Percentiles rank a stretch among this genome's conserved stretches.
Conservation (phyloP, 768 basidiomycete species). For the Guyanaporus albipodus region DNA sequence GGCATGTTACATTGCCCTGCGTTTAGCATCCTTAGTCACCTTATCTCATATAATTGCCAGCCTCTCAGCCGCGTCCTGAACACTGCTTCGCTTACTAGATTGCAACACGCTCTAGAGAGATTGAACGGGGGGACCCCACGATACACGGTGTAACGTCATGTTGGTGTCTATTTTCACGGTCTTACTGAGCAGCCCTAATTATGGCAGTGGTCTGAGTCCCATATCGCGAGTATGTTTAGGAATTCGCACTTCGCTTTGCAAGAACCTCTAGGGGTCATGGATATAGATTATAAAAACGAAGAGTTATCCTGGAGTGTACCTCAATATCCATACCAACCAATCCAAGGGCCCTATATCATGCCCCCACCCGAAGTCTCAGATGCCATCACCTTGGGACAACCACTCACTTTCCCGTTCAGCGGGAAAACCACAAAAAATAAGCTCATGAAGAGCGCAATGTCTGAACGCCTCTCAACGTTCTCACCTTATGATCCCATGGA, state of each 20-base stretch:
- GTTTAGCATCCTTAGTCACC: not conserved
- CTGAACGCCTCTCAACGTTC: conserved; percentile 34
- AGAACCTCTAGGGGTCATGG: conserved; percentile 5
- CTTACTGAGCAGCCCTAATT: not conserved
- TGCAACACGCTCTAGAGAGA: not conserved
- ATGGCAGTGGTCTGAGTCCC: not conserved
- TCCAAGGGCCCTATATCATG: conserved; percentile 13
- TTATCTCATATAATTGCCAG: not conserved
- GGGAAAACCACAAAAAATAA: conserved; percentile 29
- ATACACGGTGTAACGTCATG: not conserved
- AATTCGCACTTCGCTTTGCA: conserved; percentile 7
- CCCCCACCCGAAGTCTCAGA: conserved; percentile 13
- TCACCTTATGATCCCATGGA: conserved; percentile 27
- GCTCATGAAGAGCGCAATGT: conserved; percentile 35
- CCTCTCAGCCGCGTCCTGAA: not conserved
- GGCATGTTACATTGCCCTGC: conserved; percentile 3
- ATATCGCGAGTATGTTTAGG: conserved; percentile 14
- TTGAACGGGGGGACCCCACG: not conserved
- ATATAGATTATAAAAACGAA: conserved; percentile 21
- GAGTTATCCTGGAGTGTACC: conserved; percentile 3
- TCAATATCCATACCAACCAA: conserved; percentile 14
- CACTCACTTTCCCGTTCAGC: conserved; percentile 29
- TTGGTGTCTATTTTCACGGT: conserved; percentile 4
- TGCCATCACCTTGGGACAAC: conserved; percentile 22
- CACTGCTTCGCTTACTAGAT: not conserved